Evolutionary conservation across 805 yeast species (phyloP).

Genomic region (Nakazawaea wyomingensis): DNA sequence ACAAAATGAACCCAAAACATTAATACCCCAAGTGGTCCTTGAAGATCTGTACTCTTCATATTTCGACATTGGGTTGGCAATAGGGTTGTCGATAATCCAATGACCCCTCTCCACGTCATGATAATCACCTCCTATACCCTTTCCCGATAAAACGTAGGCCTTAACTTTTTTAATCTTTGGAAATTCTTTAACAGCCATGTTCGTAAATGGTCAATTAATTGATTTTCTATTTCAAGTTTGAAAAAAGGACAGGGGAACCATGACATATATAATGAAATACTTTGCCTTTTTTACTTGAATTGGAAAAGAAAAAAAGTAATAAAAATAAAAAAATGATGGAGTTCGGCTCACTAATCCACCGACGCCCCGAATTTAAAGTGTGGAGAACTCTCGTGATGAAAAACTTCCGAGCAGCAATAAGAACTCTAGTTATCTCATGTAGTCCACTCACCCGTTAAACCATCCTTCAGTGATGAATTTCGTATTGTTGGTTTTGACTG

Average conservation of each 20-base stretch:
- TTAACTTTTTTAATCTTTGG: slow-evolving; percentile 39
- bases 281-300: no score
- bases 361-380: background rate
- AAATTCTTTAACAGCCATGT: slow-evolving; percentile 27
- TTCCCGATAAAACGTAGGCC: slow-evolving; percentile 37
- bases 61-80: slow-evolving; percentile 46
- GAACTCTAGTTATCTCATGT: no score
- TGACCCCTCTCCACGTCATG: slow-evolving; percentile 45
- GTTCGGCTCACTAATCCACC: background rate
- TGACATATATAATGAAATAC: no score
- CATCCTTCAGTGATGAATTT: no score
- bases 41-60: slow-evolving; percentile 39
- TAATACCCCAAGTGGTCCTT: slow-evolving; percentile 45
- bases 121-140: slow-evolving; percentile 47
- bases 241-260: no score
- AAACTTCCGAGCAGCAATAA: background rate
- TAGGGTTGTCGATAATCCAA: slow-evolving; percentile 42
- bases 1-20: slow-evolving; percentile 45
- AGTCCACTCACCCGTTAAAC: no score
- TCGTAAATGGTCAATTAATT: no score
- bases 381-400: background rate
- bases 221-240: no score
- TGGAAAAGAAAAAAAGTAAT: no score
- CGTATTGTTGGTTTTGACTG: no score
- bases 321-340: no score